Percentiles rank a stretch among this genome's conserved stretches.
These are phyloP conservation scores for Arachis hypogaea DNA, from an alignment of 306 rosid genomes.

Conservation along the genomic window DNA sequence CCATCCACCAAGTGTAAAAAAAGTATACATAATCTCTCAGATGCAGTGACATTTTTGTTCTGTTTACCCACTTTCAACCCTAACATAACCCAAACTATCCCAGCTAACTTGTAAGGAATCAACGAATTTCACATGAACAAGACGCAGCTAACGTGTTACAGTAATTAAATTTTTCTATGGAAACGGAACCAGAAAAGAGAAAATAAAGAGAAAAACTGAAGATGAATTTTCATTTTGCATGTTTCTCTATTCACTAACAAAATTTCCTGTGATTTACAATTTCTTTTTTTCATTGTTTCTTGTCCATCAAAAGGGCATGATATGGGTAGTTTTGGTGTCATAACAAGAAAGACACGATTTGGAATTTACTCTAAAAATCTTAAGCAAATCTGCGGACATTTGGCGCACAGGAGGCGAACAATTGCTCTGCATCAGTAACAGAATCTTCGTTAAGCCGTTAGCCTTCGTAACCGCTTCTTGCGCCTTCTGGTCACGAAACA, in stretches of 20 bases:
- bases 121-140: not conserved
- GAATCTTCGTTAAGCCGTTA: conserved; percentile 79
- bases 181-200: not conserved
- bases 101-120: not conserved
- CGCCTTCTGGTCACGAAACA: conserved; percentile 68
- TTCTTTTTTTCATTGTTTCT: not conserved
- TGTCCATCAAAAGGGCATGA: conserved; percentile 75
- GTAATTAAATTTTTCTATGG: too few species aligned
- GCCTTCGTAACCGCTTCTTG: conserved; percentile 72
- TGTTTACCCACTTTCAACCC: conserved; percentile 8
- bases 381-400: conserved; percentile 85
- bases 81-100: not conserved
- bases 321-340: conserved; percentile 86
- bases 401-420: conserved; percentile 71
- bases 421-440: conserved; percentile 90
- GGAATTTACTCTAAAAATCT: conserved; percentile 70
- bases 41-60: conserved; percentile 11
- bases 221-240: conserved; percentile 41
- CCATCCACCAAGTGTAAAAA: not conserved
- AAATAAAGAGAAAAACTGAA: not conserved
- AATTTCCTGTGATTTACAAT: conserved; percentile 66
- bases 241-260: conserved; percentile 63
- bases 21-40: not conserved
- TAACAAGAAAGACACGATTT: conserved; percentile 70
- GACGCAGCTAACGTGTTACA: not conserved